Percentiles rank a stretch among this genome's conserved stretches.
These are phyloP conservation scores for Entomortierella lignicola DNA, from an alignment of 192 early-diverging fungal genomes.

Conservation along the genomic window DNA sequence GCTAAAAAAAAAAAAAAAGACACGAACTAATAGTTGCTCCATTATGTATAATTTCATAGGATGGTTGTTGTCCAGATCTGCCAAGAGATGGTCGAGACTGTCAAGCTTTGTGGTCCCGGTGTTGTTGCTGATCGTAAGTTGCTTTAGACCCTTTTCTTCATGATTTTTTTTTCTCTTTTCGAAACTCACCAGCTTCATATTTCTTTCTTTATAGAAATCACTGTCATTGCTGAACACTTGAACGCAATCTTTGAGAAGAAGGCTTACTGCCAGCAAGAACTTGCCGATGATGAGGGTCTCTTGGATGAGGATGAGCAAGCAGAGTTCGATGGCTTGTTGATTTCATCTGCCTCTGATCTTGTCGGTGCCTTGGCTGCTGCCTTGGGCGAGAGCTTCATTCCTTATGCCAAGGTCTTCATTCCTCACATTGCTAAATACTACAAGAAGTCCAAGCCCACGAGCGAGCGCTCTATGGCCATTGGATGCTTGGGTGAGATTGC, in stretches of 20 bases:
- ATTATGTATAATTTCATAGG: too few relatives aligned
- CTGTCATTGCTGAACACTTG: conserved; percentile 45
- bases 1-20: too few relatives aligned
- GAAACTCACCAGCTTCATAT: neutral
- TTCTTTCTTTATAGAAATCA: conserved; percentile 23
- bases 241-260: conserved; percentile 78
- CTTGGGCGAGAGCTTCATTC: conserved; percentile 79
- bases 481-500: conserved; percentile 88
- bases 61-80: conserved; percentile 85
- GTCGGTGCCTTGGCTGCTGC: conserved; percentile 81
- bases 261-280: conserved; percentile 77
- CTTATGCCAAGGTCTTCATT: conserved; percentile 81
- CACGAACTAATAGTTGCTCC: too few relatives aligned
- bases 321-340: conserved; percentile 85
- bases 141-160: neutral
- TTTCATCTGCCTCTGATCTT: conserved; percentile 83
- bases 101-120: conserved; percentile 82
- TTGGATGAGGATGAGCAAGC: conserved; percentile 87
- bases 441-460: conserved; percentile 66
- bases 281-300: conserved; percentile 70
- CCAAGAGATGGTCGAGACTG: conserved; percentile 74
- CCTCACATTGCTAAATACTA: conserved; percentile 86
- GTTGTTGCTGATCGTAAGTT: conserved; percentile 65
- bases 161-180: neutral
- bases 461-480: conserved; percentile 92